Conservation (phyloP, 2,329 filamentous ascomycete species). For the Scleromitrula shiraiana region DNA sequence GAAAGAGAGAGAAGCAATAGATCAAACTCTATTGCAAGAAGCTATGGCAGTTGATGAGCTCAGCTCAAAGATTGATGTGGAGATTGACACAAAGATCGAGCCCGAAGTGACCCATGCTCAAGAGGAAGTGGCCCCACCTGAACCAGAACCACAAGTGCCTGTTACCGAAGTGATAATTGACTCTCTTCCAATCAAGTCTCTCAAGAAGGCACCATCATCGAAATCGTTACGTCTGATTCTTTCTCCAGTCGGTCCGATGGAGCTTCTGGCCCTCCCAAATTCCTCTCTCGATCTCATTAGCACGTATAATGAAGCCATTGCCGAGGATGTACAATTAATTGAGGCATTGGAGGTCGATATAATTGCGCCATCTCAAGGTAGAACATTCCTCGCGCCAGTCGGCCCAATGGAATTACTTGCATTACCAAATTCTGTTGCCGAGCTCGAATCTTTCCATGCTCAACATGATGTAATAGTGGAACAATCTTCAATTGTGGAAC, state of each 20-base stretch:
- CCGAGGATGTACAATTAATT: not conserved
- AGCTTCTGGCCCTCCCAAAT: conserved; percentile 48
- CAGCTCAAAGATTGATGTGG: not conserved
- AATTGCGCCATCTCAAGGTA: conserved; percentile 26
- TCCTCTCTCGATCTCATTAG: not conserved
- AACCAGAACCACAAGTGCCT: not conserved
- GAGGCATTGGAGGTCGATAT: not conserved
- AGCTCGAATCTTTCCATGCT: not conserved
- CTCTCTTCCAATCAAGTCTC: not conserved
- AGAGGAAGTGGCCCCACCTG: not conserved
- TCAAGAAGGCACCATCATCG: not conserved
- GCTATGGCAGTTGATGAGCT: conserved; percentile 7
- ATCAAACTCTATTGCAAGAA: conserved; percentile 57
- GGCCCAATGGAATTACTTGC: conserved; percentile 38
- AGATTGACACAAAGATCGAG: not conserved
- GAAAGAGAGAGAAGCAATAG: conserved; percentile 75
- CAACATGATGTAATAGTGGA: not conserved
- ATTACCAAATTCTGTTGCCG: conserved; percentile 39
- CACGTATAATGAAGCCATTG: not conserved
- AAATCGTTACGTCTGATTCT: not conserved
- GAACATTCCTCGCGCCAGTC: conserved; percentile 13
- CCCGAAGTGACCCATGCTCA: not conserved
- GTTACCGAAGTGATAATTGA: not conserved
- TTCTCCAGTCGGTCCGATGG: conserved; percentile 25
- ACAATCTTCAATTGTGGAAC: no score